These are phyloP conservation scores for Pleodorina starrii DNA, from an alignment of 139 green algal species.

Conservation along the genomic window DNA sequence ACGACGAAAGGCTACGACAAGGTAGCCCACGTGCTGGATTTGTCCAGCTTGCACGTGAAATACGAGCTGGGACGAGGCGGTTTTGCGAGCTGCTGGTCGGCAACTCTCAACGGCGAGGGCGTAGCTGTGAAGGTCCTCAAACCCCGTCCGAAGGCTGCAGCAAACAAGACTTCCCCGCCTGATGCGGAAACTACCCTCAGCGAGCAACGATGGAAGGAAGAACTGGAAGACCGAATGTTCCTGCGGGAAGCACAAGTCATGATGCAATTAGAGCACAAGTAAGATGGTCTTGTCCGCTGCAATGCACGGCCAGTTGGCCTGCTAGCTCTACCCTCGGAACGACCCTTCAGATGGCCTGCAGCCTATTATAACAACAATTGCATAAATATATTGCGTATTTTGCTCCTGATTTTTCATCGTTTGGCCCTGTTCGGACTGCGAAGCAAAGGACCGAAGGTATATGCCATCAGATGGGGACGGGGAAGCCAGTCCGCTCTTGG, in stretches of 20 bases:
- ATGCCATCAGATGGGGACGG: too few species aligned
- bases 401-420: neutral
- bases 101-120: neutral
- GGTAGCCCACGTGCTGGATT: neutral
- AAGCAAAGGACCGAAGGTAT: too few species aligned
- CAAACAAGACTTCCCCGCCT: neutral
- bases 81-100: neutral
- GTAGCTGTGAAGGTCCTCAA: neutral
- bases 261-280: neutral
- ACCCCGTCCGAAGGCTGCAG: neutral
- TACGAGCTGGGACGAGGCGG: neutral
- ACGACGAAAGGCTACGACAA: neutral
- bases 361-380: neutral
- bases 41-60: neutral
- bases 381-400: neutral
- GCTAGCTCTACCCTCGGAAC: too few species aligned
- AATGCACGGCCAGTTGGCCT: too few species aligned
- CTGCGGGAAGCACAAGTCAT: neutral
- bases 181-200: neutral
- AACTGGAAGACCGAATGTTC: slow-evolving; percentile 15
- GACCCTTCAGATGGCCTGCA: neutral
- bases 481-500: too few species aligned
- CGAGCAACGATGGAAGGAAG: too few species aligned
- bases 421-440: too few species aligned
- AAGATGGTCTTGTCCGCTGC: too few species aligned